Evolutionary conservation across 148 eudicot genomes (phyloP).

Genomic region (Spergularia marina): DNA sequence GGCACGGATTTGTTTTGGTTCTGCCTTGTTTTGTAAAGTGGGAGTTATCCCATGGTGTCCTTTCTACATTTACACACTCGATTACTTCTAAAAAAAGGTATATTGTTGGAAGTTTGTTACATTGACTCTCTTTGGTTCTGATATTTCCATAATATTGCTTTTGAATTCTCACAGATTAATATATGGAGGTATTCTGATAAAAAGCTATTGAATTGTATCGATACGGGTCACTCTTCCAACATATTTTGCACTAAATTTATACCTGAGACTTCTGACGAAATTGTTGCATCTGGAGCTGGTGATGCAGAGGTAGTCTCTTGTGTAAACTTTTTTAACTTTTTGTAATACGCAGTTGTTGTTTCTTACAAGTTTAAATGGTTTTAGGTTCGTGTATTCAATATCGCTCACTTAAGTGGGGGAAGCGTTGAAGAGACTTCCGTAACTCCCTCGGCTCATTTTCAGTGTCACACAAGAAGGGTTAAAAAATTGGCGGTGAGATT

Average conservation of each 20-base stretch:
- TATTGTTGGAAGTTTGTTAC: too few relatives aligned
- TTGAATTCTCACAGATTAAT: conserved; percentile 50
- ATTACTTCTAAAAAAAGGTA: background rate
- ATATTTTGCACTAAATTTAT: conserved; percentile 94
- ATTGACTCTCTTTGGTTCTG: background rate
- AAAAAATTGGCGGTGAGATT: conserved; percentile 87
- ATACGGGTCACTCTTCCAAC: conserved; percentile 89
- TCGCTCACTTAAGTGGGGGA: conserved; percentile 51
- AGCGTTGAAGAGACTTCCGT: conserved; percentile 53
- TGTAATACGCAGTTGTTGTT: conserved; percentile 8
- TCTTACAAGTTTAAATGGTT: conserved; percentile 18
- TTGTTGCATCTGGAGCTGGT: conserved; percentile 93
- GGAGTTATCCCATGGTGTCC: too few relatives aligned
- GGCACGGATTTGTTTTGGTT: too few relatives aligned
- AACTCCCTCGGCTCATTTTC: conserved; percentile 69
- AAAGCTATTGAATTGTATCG: conserved; percentile 70
- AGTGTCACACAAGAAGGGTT: conserved; percentile 91
- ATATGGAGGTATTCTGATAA: conserved; percentile 75
- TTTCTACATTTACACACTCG: too few relatives aligned
- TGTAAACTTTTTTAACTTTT: conserved; percentile 3
- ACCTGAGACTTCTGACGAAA: conserved; percentile 89
- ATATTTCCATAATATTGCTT: background rate
- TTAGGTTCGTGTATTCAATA: conserved; percentile 88
- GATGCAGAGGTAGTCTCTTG: conserved; percentile 74
- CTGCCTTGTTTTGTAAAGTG: too few relatives aligned